phyloP scores from a whole-genome alignment of 148 eudicot genomes.

The Diospyros kaki region DNA sequence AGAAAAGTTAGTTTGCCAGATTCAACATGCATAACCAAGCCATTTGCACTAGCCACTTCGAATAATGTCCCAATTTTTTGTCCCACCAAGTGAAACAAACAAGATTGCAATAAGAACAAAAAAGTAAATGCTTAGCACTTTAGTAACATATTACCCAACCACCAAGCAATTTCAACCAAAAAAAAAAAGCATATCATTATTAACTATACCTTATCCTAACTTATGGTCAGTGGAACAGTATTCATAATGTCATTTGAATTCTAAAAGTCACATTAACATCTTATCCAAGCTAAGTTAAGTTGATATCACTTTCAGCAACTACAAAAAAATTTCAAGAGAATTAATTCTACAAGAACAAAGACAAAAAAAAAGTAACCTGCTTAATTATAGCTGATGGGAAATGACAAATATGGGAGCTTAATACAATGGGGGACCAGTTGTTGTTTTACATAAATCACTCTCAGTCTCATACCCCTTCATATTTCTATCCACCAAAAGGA shows the following conservation, averaged over 20 bases:
- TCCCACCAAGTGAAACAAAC: not conserved
- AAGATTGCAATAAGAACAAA: not conserved
- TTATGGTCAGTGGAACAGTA: no score
- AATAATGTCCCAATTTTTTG: not conserved
- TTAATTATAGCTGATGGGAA: not conserved
- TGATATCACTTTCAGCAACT: not conserved
- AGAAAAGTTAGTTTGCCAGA: not conserved
- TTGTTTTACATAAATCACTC: not conserved
- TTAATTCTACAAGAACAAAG: not conserved
- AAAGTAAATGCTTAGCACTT: not conserved
- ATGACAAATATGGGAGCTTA: not conserved
- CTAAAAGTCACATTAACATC: no score
- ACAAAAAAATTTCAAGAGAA: not conserved
- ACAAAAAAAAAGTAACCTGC: not conserved
- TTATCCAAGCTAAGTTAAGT: not conserved
- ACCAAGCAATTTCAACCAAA: no score
- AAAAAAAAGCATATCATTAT: no score
- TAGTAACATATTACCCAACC: no score
- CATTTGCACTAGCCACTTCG: not conserved
- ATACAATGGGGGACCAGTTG: not conserved
- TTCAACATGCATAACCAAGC: slow-evolving; percentile 1
- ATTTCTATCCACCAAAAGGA: not conserved
- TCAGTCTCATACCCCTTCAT: not conserved
- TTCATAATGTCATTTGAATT: no score
- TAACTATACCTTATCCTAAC: no score